Evolutionary conservation across 2,329 filamentous ascomycete genomes (phyloP).

Genomic region (Aspergillus fumigatus): DNA sequence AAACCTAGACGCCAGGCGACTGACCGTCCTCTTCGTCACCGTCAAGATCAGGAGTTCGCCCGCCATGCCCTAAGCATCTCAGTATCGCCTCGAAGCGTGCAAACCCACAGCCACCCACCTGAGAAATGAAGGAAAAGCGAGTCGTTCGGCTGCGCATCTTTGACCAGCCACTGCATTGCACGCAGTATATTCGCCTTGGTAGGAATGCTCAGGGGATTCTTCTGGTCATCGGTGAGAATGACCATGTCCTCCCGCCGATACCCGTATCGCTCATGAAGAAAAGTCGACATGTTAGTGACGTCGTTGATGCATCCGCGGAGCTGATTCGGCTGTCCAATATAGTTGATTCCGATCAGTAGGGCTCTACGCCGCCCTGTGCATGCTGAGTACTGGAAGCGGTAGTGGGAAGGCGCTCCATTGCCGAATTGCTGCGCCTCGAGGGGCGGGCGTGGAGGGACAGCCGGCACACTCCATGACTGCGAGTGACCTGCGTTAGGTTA

Average conservation of each 20-base stretch:
- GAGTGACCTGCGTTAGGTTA: conserved; percentile 34
- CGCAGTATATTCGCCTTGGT: conserved; percentile 91
- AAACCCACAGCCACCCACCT: conserved; percentile 46
- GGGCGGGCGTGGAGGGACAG: conserved; percentile 63
- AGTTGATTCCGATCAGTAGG: conserved; percentile 90
- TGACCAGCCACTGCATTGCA: conserved; percentile 98
- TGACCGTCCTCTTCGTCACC: conserved; percentile 68
- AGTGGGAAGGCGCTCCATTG: conserved; percentile 71
- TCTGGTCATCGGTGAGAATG: conserved; percentile 89
- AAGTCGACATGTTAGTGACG: conserved; percentile 91
- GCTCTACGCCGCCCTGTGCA: conserved; percentile 87
- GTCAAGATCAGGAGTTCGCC: conserved; percentile 67
- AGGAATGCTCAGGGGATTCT: conserved; percentile 94
- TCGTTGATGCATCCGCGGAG: conserved; percentile 94
- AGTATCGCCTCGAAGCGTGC: neutral
- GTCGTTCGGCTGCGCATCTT: conserved; percentile 86
- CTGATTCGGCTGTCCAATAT: conserved; percentile 85
- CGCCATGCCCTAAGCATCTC: conserved; percentile 58
- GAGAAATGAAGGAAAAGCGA: conserved; percentile 97
- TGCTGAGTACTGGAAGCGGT: conserved; percentile 87
- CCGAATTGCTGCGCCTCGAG: conserved; percentile 67
- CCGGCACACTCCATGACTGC: conserved; percentile 49
- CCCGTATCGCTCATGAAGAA: conserved; percentile 77
- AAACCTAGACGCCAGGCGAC: neutral
- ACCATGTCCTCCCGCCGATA: conserved; percentile 98